Conservation (phyloP, 176 grass and related monocot genomes). For the Poa pratensis region DNA sequence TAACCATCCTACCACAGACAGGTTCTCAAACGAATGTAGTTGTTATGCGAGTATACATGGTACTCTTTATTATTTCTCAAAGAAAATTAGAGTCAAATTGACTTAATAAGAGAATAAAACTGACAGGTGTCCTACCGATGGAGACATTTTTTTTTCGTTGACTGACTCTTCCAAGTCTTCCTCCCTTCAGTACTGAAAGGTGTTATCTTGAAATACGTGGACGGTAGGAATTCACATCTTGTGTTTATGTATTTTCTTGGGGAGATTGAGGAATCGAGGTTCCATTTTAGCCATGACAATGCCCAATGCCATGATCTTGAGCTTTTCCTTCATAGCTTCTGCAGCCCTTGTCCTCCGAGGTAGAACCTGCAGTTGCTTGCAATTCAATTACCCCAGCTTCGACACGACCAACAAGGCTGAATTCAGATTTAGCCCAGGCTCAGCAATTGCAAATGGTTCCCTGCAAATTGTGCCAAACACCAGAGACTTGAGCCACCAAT, state of each 20-base stretch:
- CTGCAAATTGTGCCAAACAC: background rate
- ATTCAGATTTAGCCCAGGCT: background rate
- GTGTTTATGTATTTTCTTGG: background rate
- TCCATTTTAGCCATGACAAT: background rate
- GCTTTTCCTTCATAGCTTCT: constrained; percentile 21
- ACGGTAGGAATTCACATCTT: background rate
- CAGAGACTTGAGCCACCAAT: background rate
- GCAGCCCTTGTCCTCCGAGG: background rate
- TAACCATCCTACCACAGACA: too few species aligned
- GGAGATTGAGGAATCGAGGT: background rate
- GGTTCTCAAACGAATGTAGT: too few species aligned
- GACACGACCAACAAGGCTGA: constrained; percentile 5
- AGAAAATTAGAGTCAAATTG: too few species aligned
- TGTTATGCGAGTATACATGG: too few species aligned
- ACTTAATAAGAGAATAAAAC: too few species aligned
- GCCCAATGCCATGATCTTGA: constrained; percentile 2
- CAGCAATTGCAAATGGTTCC: constrained; percentile 16
- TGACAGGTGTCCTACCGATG: background rate
- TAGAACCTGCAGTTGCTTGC: constrained; percentile 15
- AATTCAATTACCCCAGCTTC: constrained; percentile 6
- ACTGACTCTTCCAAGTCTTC: constrained; percentile 20
- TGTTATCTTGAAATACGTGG: constrained; percentile 8
- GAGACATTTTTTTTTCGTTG: background rate
- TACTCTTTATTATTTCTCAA: too few species aligned
- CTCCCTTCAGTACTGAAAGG: background rate